phyloP scores from a whole-genome alignment of 257 asterid genomes.

The Solanum ahanhuiri region DNA sequence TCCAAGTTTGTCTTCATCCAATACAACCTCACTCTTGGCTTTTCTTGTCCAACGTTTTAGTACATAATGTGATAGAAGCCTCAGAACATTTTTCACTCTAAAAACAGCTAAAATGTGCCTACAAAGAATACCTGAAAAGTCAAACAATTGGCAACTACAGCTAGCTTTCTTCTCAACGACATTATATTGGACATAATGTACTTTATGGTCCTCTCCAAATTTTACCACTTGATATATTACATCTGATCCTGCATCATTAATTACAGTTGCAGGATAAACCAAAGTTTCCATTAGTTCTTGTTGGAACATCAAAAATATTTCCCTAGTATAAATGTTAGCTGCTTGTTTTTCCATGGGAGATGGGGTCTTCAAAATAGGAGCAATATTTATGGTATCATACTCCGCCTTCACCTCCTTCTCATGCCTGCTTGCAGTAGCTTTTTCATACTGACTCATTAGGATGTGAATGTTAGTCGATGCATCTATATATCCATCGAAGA shows the following conservation, averaged over 20 bases:
- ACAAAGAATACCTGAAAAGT: slow-evolving; percentile 82
- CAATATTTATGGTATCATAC: slow-evolving; percentile 62
- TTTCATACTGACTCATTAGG: slow-evolving; percentile 75
- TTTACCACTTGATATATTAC: slow-evolving; percentile 65
- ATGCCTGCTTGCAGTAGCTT: slow-evolving; percentile 84
- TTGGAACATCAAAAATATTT: slow-evolving; percentile 67
- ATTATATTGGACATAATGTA: slow-evolving; percentile 60
- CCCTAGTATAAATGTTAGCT: slow-evolving; percentile 70
- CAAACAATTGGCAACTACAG: slow-evolving; percentile 91
- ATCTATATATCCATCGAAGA: slow-evolving; percentile 83
- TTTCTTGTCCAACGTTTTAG: slow-evolving; percentile 87
- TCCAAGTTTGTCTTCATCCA: slow-evolving; percentile 51
- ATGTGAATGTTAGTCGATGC: slow-evolving; percentile 76
- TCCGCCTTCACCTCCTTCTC: slow-evolving; percentile 96
- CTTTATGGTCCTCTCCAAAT: slow-evolving; percentile 75
- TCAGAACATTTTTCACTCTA: slow-evolving; percentile 81
- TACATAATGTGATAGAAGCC: slow-evolving; percentile 66
- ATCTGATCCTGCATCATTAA: slow-evolving; percentile 62
- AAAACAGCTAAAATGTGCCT: slow-evolving; percentile 79
- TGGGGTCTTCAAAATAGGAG: slow-evolving; percentile 66
- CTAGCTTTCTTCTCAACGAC: slow-evolving; percentile 67
- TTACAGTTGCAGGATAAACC: slow-evolving; percentile 66
- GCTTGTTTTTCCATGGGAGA: slow-evolving; percentile 98
- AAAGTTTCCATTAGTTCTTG: slow-evolving; percentile 81
- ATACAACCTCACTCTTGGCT: slow-evolving; percentile 60